Evolutionary conservation across 1,139 yeast genomes (phyloP), one percentile per base, ranked within the genome.

Genomic region (Suhomyces panamericanus): DNA sequence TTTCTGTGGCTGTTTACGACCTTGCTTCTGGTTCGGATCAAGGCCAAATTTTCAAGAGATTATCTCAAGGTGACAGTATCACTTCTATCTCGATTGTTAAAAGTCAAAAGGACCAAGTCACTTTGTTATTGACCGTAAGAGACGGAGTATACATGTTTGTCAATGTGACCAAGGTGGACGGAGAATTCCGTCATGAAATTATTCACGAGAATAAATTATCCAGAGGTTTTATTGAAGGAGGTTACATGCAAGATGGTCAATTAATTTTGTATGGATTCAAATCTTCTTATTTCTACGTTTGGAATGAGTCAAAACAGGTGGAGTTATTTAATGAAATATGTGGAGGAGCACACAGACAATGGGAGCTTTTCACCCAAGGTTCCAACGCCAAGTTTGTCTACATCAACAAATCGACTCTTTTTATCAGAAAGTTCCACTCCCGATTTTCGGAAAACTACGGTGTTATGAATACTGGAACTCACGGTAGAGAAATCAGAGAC

Each of bases 311-410:
- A 0, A 72, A 77, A 35, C 91, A 87, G 54, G 73, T 77, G 41
- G 96, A 90, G 59, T 61, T 88, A 4, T 70, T 79, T 44, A 79
- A 80, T 49, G 88, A 83, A 50, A 65, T 75, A n/a, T 93, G 98
- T 63, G 98, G 98, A 17, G 98, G 98, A 1, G 80, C 93, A 2
- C 97, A 91, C 59, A 73, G 98, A 51, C 79, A 81, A 49, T 93
- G 97, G 96, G 72, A 74, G 36, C 67, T 85, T 22, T 59, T 64
- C 43, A 53, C 60, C 12, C 50, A 56, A 24, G 39, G 35, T 1
- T 20, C 33, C 11, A 28, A 38, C 4, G 64, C 54, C 49, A 62
- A 66, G 57, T 53, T 77, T 74, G 53, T 67, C 58, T 87, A 81
- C 55, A 80, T 85, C 16, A 81, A 84, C 58, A 81, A 86, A 32